Evolutionary conservation across 352 stramenopile species (phyloP), one percentile per base, ranked within the genome.

Genomic region (Globisporangium parvum): DNA sequence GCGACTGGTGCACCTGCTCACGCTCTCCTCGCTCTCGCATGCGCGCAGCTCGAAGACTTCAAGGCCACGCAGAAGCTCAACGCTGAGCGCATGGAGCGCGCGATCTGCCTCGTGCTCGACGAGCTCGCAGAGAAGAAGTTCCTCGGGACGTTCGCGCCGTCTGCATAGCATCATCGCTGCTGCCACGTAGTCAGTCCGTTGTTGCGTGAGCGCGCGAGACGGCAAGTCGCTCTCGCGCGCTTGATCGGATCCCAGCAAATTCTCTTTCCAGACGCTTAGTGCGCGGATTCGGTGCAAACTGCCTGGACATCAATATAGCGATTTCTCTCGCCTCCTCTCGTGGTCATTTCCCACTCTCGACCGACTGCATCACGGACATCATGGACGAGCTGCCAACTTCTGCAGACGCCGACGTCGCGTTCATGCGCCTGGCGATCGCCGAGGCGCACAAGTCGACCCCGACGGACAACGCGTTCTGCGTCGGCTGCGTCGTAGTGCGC

Each of bases 391-490:
- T 18, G 18, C 47, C 35, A 41, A 40, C 44, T 11, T 31, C 23
- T 11, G 49, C 41, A 4, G 47, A 24, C 24, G 47, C 60, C 23
- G 79, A 88, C 59, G 65, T 76, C 49, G 52, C 45, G 20, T 87
- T 88, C 66, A 91, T 91, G 83, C 75, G 75, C 2, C 62, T 91
- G 46, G 83, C 83, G 53, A 90, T 93, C 64, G 67, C 73, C n/a
- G 75, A 91, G 55, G 83, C 83, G 49, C 80, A 91, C 63, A 83
- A 84, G 57, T 93, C 83, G 18, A 47, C 73, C 39, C 77, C 80
- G n/a, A 71, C 69, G 1, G 71, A 87, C 42, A 88, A 77, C 56
- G 83, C 83, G 17, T 96, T 86, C 63, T 93, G 82, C 53, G 86
- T 94, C 8, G 84, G 84, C 40, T 93, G 84, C 57, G 76, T 96